A percentile compares a stretch with the other conserved stretches of the same genome.
Conservation (phyloP, 371 early-diverging fungal species). For the Phascolomyces articulosus region DNA sequence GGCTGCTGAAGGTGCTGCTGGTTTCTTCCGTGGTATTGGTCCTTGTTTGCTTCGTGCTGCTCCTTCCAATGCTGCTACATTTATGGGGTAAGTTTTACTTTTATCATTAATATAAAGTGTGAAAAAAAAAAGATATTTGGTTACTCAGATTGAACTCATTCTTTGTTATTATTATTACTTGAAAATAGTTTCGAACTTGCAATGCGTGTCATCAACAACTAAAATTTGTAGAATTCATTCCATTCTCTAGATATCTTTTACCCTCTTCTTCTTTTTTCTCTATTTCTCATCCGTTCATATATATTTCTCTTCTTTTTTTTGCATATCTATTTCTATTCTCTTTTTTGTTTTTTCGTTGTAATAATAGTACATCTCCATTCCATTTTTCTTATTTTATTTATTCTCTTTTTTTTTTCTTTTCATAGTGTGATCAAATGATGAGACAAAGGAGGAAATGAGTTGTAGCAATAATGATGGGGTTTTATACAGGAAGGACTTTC, state of each 20-base stretch:
- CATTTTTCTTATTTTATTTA: no score
- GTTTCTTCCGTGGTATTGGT: conserved; percentile 85
- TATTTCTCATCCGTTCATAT: background rate
- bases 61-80: conserved; percentile 87
- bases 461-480: no score
- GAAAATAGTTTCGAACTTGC: conserved; percentile 47
- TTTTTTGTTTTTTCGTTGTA: background rate
- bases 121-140: background rate
- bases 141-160: no score
- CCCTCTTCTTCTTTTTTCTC: no score
- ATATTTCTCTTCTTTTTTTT: conserved; percentile 3
- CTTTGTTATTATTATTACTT: background rate
- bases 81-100: conserved; percentile 55
- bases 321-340: background rate
- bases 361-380: background rate
- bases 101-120: background rate
- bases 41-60: conserved; percentile 90
- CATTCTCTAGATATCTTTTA: background rate
- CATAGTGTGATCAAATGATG: no score
- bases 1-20: conserved; percentile 68
- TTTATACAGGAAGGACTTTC: no score
- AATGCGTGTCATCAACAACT: conserved; percentile 43
- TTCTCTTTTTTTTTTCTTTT: no score
- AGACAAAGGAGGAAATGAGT: no score
- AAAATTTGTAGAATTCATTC: background rate